Evolutionary conservation across 768 basidiomycete species (phyloP), one percentile per base, ranked within the genome.

Genomic region (Podaxis sp.): DNA sequence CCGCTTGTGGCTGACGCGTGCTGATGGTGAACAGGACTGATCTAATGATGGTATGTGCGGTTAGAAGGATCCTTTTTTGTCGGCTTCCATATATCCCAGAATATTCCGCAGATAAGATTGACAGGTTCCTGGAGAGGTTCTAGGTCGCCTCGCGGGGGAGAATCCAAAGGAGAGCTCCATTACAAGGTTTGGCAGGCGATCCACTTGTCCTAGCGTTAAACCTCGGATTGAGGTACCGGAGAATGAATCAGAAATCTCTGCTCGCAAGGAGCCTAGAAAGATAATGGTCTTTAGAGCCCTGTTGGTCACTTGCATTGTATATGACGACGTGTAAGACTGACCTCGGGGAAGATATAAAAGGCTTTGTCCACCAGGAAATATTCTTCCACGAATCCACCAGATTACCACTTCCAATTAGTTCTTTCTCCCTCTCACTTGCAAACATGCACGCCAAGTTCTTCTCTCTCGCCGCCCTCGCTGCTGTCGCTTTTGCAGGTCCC

Each of bases 371-470:
- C 33, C 8, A 33, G 33, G 8, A 3, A 33, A 10, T 33, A 33
- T 10, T 10, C 33, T 33, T 10, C 33, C 7, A 8, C 33, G 6
- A 33, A 8, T 33, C 8, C 33, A 33, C 8, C 33, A 33, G 33
- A 33, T 33, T 33, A 33, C 8, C 8, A 10, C 8, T 33, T 33
- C 28, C 15, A 26, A 67, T 64, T 66, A 66, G 52, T 65, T 67
- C 44, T 64, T 67, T 12, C 24, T 7, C 20, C 26, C 22, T 26
- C 8, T 15, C 10, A n/a, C 11, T 28, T 38, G 22, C 40, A 38
- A 54, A 40, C 20, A 54, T 54, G 60, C 30, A 54, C 28, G 22
- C 56, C 62, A 46, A 57, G 56, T 15, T 37, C 56, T 37, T 56
- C 37, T 13, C 26, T 26, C n/a, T 49, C 10, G 4, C 56, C 22